Evolutionary conservation across 768 basidiomycete species (phyloP), one percentile per base, ranked within the genome.

Genomic region (Suillus placidus): DNA sequence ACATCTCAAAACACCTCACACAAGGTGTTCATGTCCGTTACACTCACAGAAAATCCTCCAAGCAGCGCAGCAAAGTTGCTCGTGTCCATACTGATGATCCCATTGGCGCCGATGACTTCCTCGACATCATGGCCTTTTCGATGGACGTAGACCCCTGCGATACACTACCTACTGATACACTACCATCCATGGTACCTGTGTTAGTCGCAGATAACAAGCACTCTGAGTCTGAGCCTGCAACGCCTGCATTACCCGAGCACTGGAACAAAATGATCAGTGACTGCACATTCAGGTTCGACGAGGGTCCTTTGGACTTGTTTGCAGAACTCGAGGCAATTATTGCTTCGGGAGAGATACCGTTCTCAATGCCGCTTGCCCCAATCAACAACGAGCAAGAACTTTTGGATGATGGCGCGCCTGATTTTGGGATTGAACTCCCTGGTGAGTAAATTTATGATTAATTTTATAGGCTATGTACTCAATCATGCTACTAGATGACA

Each of bases 261-360:
- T 45, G 20, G 60, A 18, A 30, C 42, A 16, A 30, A 12, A 9
- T 10, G 18, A 30, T 61, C 5, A 4, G 42, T 35, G 8, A 43
- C 20, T 7, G n/a, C 26, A 45, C 40, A 0, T 61, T 38, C 26
- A 4, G 42, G 9, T 38, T 61, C 38, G 30, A 43, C 16, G 20
- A 43, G 42, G 60, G 60, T n/a, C 20, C 42, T 37, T 38, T 30
- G 26, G 60, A 61, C 38, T 42, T 61, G 18, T 61, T 61, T 8
- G 38, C 35, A 42, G 37, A 61, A 30, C 13, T 61, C 9, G 4
- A 61, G 42, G 40, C 35, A 61, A 30, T 42, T 30, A 37, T 61
- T 1, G n/a, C 35, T 37, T 18, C 34, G 8, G 60, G 42, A 10
- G 60, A 26, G 0, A 9, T 30, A 43, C 42, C 30, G 0, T 61